Evolutionary conservation across 225 moss, liverwort and hornwort species (phyloP), one percentile per base, ranked within the genome.

Genomic region (Anthoceros angustus): DNA sequence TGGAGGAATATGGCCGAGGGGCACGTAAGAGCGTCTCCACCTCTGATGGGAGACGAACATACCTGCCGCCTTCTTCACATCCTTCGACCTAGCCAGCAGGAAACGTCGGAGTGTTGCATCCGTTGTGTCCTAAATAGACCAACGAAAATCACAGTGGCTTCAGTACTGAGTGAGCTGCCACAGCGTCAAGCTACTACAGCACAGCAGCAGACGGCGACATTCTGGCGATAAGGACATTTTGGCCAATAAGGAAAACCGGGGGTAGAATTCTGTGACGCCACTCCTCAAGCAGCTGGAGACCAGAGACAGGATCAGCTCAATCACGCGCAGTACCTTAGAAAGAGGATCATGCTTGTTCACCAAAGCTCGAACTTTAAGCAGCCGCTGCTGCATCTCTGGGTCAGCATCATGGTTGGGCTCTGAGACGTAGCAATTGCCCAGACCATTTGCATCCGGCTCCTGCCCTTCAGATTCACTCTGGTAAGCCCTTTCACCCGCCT

Each of bases 81-180:
- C 79, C 60, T 63, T 74, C 68, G 76, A 73, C 70, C 82, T 76
- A 38, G 82, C 82, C 25, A 78, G 78, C 40, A 82, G 76, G 70
- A 82, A 82, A 65, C 79, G 70, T 66, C 76, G 73, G 2, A 82
- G 78, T 14, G 82, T 79, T 55, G 74, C 64, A 76, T 82, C 79
- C 68, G 74, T 74, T 64, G 76, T 73, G 63, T 66, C 74, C 82
- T 82, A 64, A 15, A 25, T 39, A 7, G 14, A 10, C 43, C 63
- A 63, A 14, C 6, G 12, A 11, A 12, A 24, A 9, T 38, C 12
- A 63, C 16, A 63, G 32, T 32, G 32, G 32, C 18, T 55, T 8
- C 55, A 42, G 6, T 9, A 41, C 5, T 39, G 39, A 38, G 41
- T 40, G 4, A n/a, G 39, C 9, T 65, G 9, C 39, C 25, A 5